Evolutionary conservation across 2,329 filamentous ascomycete species (phyloP), one percentile per base, ranked within the genome.

Genomic region (Colletotrichum melonis): DNA sequence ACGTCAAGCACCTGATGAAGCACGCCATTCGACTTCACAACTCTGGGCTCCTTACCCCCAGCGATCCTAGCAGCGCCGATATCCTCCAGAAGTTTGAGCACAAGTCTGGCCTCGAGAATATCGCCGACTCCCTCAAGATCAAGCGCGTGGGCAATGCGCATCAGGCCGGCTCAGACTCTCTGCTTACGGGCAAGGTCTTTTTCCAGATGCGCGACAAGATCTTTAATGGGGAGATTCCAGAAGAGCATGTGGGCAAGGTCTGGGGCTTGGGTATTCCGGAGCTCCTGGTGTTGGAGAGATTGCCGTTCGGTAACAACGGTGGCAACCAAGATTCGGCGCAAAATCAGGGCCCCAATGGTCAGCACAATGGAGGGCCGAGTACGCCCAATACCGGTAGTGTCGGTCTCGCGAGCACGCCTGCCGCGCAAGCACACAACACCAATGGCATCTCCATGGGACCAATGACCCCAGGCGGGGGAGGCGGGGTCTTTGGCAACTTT

Each of bases 1-100:
- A 99, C 81, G 97, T 99, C 77, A 99, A 99, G 85, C 97, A 97
- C 82, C 90, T 99, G 54, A 96, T 98, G 90, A 97, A 98, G 81
- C 92, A 95, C 79, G 95, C 95, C 32, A 93, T 93, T 76, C 90
- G 90, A 77, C 89, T 92, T 67, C 90, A 93, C 80, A 90, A 90
- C 68, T 88, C 89, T 63, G 89, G 85, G 80, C 92, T 91, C 63
- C 82, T 90, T 14, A 91, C 89, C 9, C 92, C 90, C 59, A 86
- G 89, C 67, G 92, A 94, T 72, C 88, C 90, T 2, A 86, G 87
- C 69, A 93, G 91, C 19, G 87, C 89, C 28, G 93, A 95, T 79
- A 93, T 98, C 71, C 87, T 98, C 74, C 91, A 93, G 76, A 94
- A 94, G 77, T 92, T 98, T 69, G 95, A 97, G 78, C 92, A 94